Conservation (phyloP, 2,329 filamentous ascomycete genomes). For the Tolypocladium pustulatum region DNA sequence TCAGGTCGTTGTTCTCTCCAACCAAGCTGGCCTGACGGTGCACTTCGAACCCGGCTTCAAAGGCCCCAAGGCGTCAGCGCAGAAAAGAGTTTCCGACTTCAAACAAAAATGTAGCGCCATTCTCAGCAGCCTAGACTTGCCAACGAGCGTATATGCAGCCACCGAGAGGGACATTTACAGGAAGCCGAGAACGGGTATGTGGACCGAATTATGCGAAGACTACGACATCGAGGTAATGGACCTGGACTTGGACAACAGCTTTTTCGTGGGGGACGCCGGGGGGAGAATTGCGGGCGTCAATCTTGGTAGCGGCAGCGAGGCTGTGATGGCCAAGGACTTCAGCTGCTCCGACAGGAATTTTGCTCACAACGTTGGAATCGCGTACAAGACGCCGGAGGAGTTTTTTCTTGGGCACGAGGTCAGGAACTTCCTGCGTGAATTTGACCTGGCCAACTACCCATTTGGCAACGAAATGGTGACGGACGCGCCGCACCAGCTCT, state of each 20-base stretch:
- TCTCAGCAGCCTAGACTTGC: conserved; percentile 61
- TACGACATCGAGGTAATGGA: conserved; percentile 44
- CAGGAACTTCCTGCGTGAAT: conserved; percentile 55
- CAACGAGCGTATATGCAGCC: conserved; percentile 74
- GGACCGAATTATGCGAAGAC: conserved; percentile 53
- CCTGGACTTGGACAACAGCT: conserved; percentile 59
- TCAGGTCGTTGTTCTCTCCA: conserved; percentile 70
- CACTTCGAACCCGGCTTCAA: conserved; percentile 61
- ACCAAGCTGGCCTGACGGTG: conserved; percentile 75
- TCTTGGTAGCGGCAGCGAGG: conserved; percentile 11
- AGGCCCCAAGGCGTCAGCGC: conserved; percentile 43
- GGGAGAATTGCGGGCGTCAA: conserved; percentile 37
- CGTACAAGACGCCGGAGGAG: conserved; percentile 82
- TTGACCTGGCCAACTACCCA: conserved; percentile 55
- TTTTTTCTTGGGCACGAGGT: conserved; percentile 66
- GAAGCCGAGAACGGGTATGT: conserved; percentile 87
- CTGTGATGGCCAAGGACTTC: conserved; percentile 41
- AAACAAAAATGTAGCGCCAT: conserved; percentile 69
- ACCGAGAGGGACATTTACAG: conserved; percentile 72
- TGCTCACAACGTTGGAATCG: conserved; percentile 71
- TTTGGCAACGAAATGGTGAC: conserved; percentile 20
- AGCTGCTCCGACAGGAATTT: conserved; percentile 67
- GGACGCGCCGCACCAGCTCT: conserved; percentile 23
- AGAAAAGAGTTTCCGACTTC: conserved; percentile 64
- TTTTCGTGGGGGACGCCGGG: conserved; percentile 86